Evolutionary conservation across 2,329 filamentous ascomycete genomes (phyloP), one percentile per base, ranked within the genome.

Genomic region (Lasiodiplodia citricola): DNA sequence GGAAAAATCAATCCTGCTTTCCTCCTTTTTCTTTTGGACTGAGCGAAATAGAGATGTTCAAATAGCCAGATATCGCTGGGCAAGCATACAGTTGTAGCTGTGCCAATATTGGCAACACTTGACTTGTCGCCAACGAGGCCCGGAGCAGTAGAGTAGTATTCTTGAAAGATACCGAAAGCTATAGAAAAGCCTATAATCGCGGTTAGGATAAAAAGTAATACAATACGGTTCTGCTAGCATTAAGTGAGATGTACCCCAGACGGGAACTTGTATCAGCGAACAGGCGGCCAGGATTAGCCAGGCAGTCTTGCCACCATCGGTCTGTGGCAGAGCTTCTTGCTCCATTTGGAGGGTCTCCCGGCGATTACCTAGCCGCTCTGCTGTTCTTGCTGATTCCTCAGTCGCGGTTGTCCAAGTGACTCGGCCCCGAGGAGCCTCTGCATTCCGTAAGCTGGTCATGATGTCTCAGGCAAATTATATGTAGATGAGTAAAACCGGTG

Each of bases 261-360:
- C 72, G 6, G 73, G 73, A 41, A 70, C 68, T 64, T 74, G 71
- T 35, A 75, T 73, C 21, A 75, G 56, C 41, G 70, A 72, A 56
- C 70, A 74, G 18, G 72, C 73, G 18, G 72, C 72, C n/a, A 75
- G 38, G 16, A 74, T 70, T 23, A 75, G 69, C 73, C 73, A 75
- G 35, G 73, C 72, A 6, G 70, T 69, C 52, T 69, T 70, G 14
- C 73, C 74, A 13, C 70, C 72, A 44, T 74, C 74, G 2, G 70
- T 70, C 3, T 72, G 72, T 21, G 72, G 70, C 11, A 72, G 38
- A 23, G 66, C 58, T 6, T 47, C 23, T 47, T 73, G 71, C 56
- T 74, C 72, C 23, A 52, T 68, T 18, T 64, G 31, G 16, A 31
- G 63, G 10, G 58, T 28, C 31, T 70, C 69, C 13, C 16, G 8